These are phyloP conservation scores for Lyophyllum atratum DNA, from an alignment of 768 basidiomycete genomes.

Conservation along the genomic window DNA sequence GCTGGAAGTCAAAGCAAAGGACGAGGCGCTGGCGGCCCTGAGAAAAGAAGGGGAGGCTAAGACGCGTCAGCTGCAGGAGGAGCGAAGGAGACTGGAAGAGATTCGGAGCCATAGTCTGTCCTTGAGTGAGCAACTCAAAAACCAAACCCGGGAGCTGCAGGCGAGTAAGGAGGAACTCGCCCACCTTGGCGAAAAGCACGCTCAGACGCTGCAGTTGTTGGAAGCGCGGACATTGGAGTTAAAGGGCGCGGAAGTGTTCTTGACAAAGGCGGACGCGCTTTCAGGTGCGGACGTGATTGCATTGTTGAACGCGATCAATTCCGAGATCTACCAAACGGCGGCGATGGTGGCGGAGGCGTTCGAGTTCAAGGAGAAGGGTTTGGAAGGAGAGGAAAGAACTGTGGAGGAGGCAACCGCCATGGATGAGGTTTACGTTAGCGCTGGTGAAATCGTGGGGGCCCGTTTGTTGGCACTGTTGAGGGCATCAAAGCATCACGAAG, in stretches of 20 bases:
- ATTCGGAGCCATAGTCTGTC: slow-evolving; percentile 3
- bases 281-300: slow-evolving; percentile 45
- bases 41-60: slow-evolving; percentile 16
- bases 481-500: slow-evolving; percentile 37
- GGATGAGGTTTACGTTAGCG: slow-evolving; percentile 27
- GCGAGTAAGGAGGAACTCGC: slow-evolving; percentile 4
- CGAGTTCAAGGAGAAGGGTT: slow-evolving; percentile 20
- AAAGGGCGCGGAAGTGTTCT: slow-evolving; percentile 45
- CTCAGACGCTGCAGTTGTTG: slow-evolving; percentile 17
- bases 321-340: slow-evolving; percentile 49
- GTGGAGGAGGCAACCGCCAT: slow-evolving; percentile 18
- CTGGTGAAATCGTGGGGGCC: slow-evolving; percentile 28
- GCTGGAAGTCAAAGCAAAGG: slow-evolving; percentile 14
- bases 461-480: slow-evolving; percentile 42
- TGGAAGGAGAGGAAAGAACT: neutral
- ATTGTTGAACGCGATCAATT: slow-evolving; percentile 46
- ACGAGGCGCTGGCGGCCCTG: slow-evolving; percentile 17
- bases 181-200: slow-evolving; percentile 9
- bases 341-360: slow-evolving; percentile 47
- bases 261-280: slow-evolving; percentile 41
- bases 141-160: slow-evolving; percentile 8
- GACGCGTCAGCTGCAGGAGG: slow-evolving; percentile 15
- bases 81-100: slow-evolving; percentile 11
- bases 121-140: slow-evolving; percentile 9
- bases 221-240: slow-evolving; percentile 33